Base-by-base conservation (phyloP, 257 asterid genomes). In the Henckelia pumila region DNA sequence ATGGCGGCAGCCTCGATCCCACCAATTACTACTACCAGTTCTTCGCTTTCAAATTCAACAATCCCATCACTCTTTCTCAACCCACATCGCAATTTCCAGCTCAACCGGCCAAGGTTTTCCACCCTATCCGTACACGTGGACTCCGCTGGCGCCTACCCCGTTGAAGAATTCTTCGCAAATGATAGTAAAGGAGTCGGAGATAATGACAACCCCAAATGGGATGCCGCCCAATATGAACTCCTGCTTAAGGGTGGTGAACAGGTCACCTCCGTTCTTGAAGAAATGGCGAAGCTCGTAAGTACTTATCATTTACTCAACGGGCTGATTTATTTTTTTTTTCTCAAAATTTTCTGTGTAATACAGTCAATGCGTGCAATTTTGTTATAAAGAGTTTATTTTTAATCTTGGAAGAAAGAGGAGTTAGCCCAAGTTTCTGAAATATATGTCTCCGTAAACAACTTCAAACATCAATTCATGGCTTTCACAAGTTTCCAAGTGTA, bases 181-280 rank as follows among this genome's bases (percentile, higher is more conserved):
- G 82, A 66, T 53, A 78, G 75, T 50, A 11, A 63, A 59, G 75
- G 64, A 6, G 57, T 40, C 7, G 57, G 55, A 14, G 59, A 63
- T 33, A 37, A 59, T 23, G 80, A 63, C 76, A 77, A 60, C 7
- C 11, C 70, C 4, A 74, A 85, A 64, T 78, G 73, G 82, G 81
- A 78, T 52, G 68, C 81, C 71, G 72, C 92, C 55, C 92, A 90
- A 63, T 86, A 85, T 66, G 89, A 88, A 66, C 84, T 85, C 70
- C 68, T 93, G 58, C 88, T 93, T 61, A 81, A 63, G 71, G 97
- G 96, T 8, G 97, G 97, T 26, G 95, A 93, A 73, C 98, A 90
- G 80, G 98, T 93, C 74, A 78, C 90, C 59, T 93, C 96, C 70
- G 96, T 93, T 75, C 94, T 93, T 33, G 89, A 90, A 81, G 96